phyloP scores from a whole-genome alignment of 306 rosid genomes.

The Luffa acutangula region DNA sequence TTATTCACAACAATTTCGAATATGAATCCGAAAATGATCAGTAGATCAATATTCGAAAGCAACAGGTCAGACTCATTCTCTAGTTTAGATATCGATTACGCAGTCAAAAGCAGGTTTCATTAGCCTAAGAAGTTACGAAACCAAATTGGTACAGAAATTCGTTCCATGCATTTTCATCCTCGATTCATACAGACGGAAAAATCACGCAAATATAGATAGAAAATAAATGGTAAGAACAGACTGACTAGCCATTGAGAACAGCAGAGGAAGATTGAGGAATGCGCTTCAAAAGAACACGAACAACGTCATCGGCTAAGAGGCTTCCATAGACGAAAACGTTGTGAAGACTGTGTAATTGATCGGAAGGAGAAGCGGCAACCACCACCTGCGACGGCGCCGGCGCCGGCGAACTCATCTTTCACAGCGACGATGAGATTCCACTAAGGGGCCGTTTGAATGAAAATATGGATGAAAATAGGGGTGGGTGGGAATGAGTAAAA shows the following conservation, averaged over 20 bases:
- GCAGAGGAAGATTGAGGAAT: constrained; percentile 51
- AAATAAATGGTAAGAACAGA: constrained; percentile 20
- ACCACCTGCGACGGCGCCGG: background rate
- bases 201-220: background rate
- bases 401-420: constrained; percentile 14
- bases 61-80: background rate
- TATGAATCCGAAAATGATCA: background rate
- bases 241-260: constrained; percentile 50
- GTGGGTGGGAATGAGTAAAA: too few relatives aligned
- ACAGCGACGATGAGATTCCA: background rate
- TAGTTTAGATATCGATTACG: background rate
- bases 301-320: constrained; percentile 74
- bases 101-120: background rate
- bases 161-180: background rate
- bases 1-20: background rate
- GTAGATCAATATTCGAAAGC: background rate
- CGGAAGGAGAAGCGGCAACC: background rate
- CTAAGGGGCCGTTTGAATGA: too few relatives aligned
- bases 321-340: constrained; percentile 86
- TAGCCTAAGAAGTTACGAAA: background rate
- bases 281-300: constrained; percentile 51
- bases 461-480: too few relatives aligned
- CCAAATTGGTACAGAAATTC: background rate
- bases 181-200: too few relatives aligned
- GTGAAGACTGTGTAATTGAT: constrained; percentile 19